phyloP scores from a whole-genome alignment of 1,139 yeast species.

The Cylindricascospora bacillispora region DNA sequence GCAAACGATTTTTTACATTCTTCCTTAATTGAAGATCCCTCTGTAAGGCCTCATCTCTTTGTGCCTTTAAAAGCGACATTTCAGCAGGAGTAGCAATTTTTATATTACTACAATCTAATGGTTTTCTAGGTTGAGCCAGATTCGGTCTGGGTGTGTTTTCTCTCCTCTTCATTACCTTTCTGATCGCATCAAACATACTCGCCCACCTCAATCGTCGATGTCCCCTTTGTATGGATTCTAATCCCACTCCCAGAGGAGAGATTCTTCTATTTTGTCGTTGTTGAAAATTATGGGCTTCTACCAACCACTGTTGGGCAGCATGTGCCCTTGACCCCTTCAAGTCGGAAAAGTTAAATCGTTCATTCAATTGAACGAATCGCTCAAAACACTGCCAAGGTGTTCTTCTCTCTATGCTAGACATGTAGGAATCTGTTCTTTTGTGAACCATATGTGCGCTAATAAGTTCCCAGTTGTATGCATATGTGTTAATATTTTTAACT shows the following conservation, averaged over 20 bases:
- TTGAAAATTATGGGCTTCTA: slow-evolving; percentile 80
- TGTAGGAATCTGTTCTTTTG: slow-evolving; percentile 52
- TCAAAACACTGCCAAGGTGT: slow-evolving; percentile 99
- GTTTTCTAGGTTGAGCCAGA: slow-evolving; percentile 29
- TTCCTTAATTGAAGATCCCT: slow-evolving; percentile 25
- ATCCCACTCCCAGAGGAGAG: slow-evolving; percentile 83
- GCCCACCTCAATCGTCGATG: slow-evolving; percentile 89
- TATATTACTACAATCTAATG: slow-evolving; percentile 29
- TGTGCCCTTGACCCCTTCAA: slow-evolving; percentile 80
- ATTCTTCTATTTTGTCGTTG: slow-evolving; percentile 70
- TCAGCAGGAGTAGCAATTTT: slow-evolving; percentile 70
- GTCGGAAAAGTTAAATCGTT: slow-evolving; percentile 71
- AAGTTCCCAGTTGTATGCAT: slow-evolving; percentile 85
- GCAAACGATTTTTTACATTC: slow-evolving; percentile 22
- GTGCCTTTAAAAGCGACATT: slow-evolving; percentile 65
- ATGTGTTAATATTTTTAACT: slow-evolving; percentile 72
- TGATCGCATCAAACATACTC: slow-evolving; percentile 89
- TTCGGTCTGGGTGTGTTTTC: slow-evolving; percentile 55
- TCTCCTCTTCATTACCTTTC: slow-evolving; percentile 80
- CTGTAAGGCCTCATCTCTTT: slow-evolving; percentile 67
- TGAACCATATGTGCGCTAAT: slow-evolving; percentile 71
- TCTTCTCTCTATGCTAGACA: slow-evolving; percentile 82
- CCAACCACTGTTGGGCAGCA: slow-evolving; percentile 83
- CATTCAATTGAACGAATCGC: slow-evolving; percentile 84
- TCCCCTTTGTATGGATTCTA: slow-evolving; percentile 86